phyloP scores from a whole-genome alignment of 257 asterid species.

The Handroanthus guayacan region DNA sequence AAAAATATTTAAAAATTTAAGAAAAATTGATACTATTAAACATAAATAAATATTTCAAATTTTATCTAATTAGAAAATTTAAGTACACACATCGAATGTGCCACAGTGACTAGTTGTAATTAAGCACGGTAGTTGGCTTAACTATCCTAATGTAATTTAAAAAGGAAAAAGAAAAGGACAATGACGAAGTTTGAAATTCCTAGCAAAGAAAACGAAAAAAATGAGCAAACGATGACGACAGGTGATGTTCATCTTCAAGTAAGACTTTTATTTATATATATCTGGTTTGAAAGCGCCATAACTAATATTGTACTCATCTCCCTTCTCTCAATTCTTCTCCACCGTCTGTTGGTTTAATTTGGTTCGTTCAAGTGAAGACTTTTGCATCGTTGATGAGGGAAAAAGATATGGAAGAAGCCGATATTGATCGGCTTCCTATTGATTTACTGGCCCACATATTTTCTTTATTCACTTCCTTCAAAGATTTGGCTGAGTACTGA shows the following conservation, averaged over 20 bases:
- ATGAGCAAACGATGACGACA: conserved; percentile 72
- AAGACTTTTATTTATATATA: conserved; percentile 25
- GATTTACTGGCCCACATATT: conserved; percentile 86
- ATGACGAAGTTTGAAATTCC: background rate
- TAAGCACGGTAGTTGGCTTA: too few relatives aligned
- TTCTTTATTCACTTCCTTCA: conserved; percentile 72
- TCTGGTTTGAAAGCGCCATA: conserved; percentile 43
- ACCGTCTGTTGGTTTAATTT: conserved; percentile 22
- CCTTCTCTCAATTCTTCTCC: conserved; percentile 2
- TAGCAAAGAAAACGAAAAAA: background rate
- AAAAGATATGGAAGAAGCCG: conserved; percentile 50
- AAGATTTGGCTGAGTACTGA: conserved; percentile 79
- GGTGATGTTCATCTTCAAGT: conserved; percentile 27
- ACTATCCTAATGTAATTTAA: too few relatives aligned
- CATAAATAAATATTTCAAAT: too few relatives aligned
- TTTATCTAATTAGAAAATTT: too few relatives aligned
- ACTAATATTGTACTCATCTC: background rate
- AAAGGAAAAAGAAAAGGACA: too few relatives aligned
- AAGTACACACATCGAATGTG: too few relatives aligned
- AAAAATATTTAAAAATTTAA: too few relatives aligned
- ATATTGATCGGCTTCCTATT: conserved; percentile 77
- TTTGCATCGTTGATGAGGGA: conserved; percentile 34
- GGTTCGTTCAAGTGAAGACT: too few relatives aligned
- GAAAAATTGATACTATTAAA: too few relatives aligned
- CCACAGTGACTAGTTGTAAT: too few relatives aligned